Percentiles rank a stretch among this genome's conserved stretches.
These are phyloP conservation scores for Cryptococcus hybrid DNA, from an alignment of 1,284 basidiomycete species.

Conservation along the genomic window DNA sequence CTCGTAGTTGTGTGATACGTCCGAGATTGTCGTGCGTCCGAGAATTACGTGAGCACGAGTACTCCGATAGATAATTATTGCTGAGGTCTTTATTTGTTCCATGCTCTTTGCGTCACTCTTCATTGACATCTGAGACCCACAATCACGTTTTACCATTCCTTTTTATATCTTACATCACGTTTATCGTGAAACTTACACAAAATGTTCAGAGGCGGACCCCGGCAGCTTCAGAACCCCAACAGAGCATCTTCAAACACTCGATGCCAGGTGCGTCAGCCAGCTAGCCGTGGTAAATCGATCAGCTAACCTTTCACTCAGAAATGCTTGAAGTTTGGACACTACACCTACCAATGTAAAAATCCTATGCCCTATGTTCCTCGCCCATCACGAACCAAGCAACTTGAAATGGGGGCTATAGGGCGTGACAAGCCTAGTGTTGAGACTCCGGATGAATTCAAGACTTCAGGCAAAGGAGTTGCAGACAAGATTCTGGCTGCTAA, in stretches of 20 bases:
- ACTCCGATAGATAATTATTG: no score
- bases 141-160: no score
- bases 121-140: no score
- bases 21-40: no score
- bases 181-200: not conserved
- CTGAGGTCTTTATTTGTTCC: no score
- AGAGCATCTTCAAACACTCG: slow-evolving; percentile 41
- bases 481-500: slow-evolving; percentile 48
- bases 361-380: slow-evolving; percentile 43
- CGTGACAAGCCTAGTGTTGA: slow-evolving; percentile 41
- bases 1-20: no score
- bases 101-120: no score
- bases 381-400: slow-evolving; percentile 42
- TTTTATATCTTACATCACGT: no score
- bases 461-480: slow-evolving; percentile 35
- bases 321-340: slow-evolving; percentile 47
- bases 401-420: slow-evolving; percentile 25
- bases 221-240: slow-evolving; percentile 36
- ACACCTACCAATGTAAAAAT: slow-evolving; percentile 50
- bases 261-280: slow-evolving; percentile 41
- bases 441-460: slow-evolving; percentile 50
- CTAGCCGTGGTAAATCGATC: no score
- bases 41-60: no score
- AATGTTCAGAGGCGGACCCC: slow-evolving; percentile 34
- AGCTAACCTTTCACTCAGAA: slow-evolving; percentile 21